Evolutionary conservation across 306 rosid genomes (phyloP), one percentile per base, ranked within the genome.

Genomic region (Sechiopsis laciniata): DNA sequence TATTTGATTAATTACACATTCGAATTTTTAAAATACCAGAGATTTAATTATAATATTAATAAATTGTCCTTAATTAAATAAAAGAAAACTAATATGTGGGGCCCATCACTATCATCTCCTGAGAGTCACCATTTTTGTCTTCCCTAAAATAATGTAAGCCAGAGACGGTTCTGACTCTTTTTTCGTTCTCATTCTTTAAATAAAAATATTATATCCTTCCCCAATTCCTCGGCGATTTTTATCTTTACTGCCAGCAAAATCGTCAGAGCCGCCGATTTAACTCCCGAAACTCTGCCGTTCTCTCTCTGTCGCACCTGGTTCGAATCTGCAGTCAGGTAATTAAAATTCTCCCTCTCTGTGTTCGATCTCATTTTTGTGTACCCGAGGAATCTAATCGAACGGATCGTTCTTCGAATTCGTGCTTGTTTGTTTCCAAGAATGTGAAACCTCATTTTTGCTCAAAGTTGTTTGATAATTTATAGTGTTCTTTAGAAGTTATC

Each of bases 71-170:
- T 2, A 26, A 26, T 26, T 26, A 26, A 26, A 26, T 26, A 37
- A 37, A 37, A 37, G 7, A 37, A 5, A 12, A 46, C 22, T 6
- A 12, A 66, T 11, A 46, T 19, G 19, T 21, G 73, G 73, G 73
- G 19, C 40, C 40, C 73, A 68, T 68, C 56, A 68, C 56, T 46
- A 68, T 68, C 56, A 68, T 68, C 73, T 40, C 40, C 73, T 46
- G 24, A 54, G 29, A 68, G 73, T 48, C 40, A 46, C 40, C 73
- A 48, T 68, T 40, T 21, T 46, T 68, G 73, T 68, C 73, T 48
- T 48, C 73, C 73, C 73, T 48, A 66, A 17, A 66, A 66, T 66
- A 66, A 66, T 66, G 72, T 45, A 66, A 65, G 72, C 72, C 72
- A 66, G 72, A 42, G 72, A 45, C 55, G 72, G 73, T 55, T 67